Base-by-base conservation (phyloP, 208 protist genomes). In the Trypanosoma congolense region DNA sequence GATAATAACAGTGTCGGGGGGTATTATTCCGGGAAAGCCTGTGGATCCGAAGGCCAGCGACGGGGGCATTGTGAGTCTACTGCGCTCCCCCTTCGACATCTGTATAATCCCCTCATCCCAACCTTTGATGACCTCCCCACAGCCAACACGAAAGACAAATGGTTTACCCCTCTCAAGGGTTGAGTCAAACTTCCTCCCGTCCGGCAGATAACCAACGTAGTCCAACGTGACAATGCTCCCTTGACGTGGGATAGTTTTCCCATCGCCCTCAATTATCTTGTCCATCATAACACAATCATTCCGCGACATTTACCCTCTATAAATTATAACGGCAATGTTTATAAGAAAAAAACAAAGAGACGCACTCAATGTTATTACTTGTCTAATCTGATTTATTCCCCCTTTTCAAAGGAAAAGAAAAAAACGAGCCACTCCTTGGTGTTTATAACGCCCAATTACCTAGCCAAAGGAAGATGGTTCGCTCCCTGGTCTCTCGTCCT, bases 41-140 rank as follows among this genome's bases (percentile, higher is more conserved):
- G 63, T 73, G 28, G 52, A 66, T n/a, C 90, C 90, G 69, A 96
- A 97, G 18, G 92, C 92, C 19, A 92, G 52, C 8, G 90, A 80
- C 2, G 90, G 75, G 19, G 92, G 77, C 75, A 93, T 95, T 21
- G 89, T 97, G 53, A 97, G 70, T 58, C 89, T 90, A 61, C 90
- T 90, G 38, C 83, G 70, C 77, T 97, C 93, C 2, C 93, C 93
- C 48, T 96, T 87, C 19, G 76, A 91, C 93, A 97, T 97, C 57
- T 93, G 83, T 25, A 91, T 57, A 46, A 97, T 92, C n/a, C 93
- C 93, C 66, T 96, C 85, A 56, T 97, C 93, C 91, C 93, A 97
- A 25, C 93, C 93, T 51, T 92, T 85, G 53, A 97, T 87, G 9
- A 97, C 93, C 73, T 97, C 80, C 18, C 92, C 93, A 44, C 81